phyloP scores from a whole-genome alignment of 306 rosid species.

The Quercus dentata region DNA sequence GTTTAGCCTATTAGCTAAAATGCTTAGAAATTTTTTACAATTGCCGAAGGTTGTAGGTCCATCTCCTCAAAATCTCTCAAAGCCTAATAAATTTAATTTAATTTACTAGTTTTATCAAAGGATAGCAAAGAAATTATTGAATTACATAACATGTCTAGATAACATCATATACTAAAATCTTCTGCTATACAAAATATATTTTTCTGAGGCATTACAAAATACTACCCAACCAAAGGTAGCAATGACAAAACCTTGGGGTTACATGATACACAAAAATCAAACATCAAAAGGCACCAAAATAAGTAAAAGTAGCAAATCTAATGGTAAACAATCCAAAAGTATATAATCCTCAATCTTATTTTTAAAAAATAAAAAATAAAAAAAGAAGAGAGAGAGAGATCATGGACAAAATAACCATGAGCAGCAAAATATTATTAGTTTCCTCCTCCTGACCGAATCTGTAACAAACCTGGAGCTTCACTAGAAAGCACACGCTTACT shows the following conservation, averaged over 20 bases:
- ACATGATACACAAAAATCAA: too few relatives aligned
- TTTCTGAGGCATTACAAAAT: background rate
- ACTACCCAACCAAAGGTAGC: background rate
- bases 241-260: background rate
- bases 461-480: background rate
- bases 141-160: background rate
- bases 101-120: too few relatives aligned
- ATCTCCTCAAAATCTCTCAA: background rate
- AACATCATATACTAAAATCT: background rate
- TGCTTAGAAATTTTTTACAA: background rate
- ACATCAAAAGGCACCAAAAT: too few relatives aligned
- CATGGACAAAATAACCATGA: too few relatives aligned
- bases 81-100: too few relatives aligned
- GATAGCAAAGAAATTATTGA: background rate
- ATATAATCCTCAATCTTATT: background rate
- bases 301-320: too few relatives aligned
- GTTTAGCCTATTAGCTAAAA: background rate
- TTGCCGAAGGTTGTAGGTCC: background rate
- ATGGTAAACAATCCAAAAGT: background rate
- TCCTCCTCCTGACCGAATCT: too few relatives aligned
- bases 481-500: background rate
- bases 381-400: background rate
- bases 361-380: background rate
- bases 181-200: background rate
- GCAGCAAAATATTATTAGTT: too few relatives aligned